phyloP scores from a whole-genome alignment of 805 yeast genomes.

The Pichia phayaonensis region DNA sequence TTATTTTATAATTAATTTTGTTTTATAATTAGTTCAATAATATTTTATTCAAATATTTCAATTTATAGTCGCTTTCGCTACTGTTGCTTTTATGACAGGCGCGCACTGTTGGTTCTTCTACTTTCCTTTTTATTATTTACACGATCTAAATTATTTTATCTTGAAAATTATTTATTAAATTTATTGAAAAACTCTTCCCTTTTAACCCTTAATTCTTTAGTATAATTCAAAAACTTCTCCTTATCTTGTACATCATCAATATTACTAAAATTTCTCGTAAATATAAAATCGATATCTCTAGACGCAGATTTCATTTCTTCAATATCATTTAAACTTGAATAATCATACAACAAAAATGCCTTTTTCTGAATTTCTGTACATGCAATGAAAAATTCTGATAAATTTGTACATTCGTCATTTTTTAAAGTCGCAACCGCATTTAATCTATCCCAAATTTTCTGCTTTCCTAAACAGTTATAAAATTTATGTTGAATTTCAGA shows the following conservation, averaged over 20 bases:
- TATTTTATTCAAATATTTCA: no score
- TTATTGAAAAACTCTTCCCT: conserved; percentile 24
- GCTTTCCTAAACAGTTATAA: conserved; percentile 21
- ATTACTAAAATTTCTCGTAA: conserved; percentile 21
- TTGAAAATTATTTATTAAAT: conserved; percentile 19
- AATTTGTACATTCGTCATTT: conserved; percentile 19
- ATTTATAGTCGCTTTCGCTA: no score
- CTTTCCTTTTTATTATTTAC: neutral
- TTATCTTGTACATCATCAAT: conserved; percentile 24
- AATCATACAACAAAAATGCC: conserved; percentile 28
- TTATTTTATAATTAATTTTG: neutral
- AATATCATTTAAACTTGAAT: conserved; percentile 21
- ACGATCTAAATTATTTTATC: neutral
- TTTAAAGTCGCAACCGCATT: conserved; percentile 13
- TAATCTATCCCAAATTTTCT: conserved; percentile 14
- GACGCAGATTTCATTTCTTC: conserved; percentile 25
- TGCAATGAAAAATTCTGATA: conserved; percentile 24
- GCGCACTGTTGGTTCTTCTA: no score
- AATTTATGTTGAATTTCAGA: conserved; percentile 26
- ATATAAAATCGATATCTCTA: conserved; percentile 22
- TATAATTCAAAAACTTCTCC: conserved; percentile 16
- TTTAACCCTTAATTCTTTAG: conserved; percentile 21
- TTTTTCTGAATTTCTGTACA: conserved; percentile 27
- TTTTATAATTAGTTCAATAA: neutral
- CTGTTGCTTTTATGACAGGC: no score